Base-by-base conservation (phyloP, 1,139 yeast genomes). In the Wickerhamomyces sp. region DNA sequence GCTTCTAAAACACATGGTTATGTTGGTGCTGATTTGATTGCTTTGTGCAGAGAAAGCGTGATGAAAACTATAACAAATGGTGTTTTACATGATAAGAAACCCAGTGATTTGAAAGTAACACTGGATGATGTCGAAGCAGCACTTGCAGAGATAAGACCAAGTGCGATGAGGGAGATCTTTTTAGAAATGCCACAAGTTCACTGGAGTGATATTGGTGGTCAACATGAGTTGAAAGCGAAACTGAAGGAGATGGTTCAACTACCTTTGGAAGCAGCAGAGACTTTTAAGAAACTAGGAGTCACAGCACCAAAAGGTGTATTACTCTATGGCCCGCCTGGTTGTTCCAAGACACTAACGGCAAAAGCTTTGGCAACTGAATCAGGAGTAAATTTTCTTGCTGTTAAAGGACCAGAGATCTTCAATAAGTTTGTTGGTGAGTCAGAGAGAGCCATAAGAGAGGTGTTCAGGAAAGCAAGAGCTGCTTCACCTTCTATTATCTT, bases 181-280 rank as follows among this genome's bases (percentile, higher is more conserved):
- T 67, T 92, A 40, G 99, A 92, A 55, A 87, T 90, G 74, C 97
- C 98, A 4, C 86, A 88, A 55, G 95, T 90, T 1, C 73, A 76
- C 48, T 92, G 98, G 98, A 67, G 78, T 13, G 98, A 94, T 62
- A 90, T 92, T 51, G 98, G 98, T 16, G 99, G 99, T 1, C 97
- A 92, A 60, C 81, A 82, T 17, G 81, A 77, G 16, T 70, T 92
- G 42, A 92, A 92, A 56, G 72, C 72, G 45, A 86, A 89, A 54
- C 72, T 92, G 49, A 75, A 75, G 28, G 98, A 92, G 57, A 94
- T 94, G 60, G 92, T 92, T 17, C 96, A 89, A 55, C 68, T 95
- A 54, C 99, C 99, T 0, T 64, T 94, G 28, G 84, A 84, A 43
- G 95, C 95, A 1, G 76, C 89, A 0, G 88, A 77, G 1, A 72